These are phyloP conservation scores for Serendipita vermifera DNA, from an alignment of 768 basidiomycete genomes.

Conservation along the genomic window DNA sequence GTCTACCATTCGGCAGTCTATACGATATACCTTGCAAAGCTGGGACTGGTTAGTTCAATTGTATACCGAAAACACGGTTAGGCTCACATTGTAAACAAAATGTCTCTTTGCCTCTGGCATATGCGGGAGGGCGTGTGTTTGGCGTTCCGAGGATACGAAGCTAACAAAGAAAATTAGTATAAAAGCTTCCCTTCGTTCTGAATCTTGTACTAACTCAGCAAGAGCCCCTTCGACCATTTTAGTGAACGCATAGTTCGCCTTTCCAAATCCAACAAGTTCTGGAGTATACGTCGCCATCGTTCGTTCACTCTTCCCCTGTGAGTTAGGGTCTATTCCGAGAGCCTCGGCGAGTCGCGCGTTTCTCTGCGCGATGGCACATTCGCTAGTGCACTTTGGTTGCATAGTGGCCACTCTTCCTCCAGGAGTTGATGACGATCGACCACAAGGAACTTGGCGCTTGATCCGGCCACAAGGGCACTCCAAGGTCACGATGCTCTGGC, in stretches of 20 bases:
- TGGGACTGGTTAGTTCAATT: conserved; percentile 20
- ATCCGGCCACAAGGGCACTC: conserved; percentile 77
- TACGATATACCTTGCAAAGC: conserved; percentile 67
- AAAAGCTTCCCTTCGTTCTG: conserved; percentile 16
- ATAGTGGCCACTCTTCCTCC: conserved; percentile 30
- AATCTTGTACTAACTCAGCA: conserved; percentile 41
- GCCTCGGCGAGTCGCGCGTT: conserved; percentile 86
- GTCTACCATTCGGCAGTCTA: conserved; percentile 80
- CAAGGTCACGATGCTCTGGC: conserved; percentile 50
- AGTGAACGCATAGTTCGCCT: conserved; percentile 52
- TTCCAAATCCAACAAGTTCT: conserved; percentile 50
- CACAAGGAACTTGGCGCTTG: conserved; percentile 60
- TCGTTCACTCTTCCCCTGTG: conserved; percentile 26
- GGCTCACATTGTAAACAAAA: conserved; percentile 64
- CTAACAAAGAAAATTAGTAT: conserved; percentile 24
- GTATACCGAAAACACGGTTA: neutral
- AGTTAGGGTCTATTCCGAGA: conserved; percentile 53
- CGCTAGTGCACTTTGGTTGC: conserved; percentile 60
- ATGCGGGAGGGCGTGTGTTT: conserved; percentile 58
- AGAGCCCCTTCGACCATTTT: conserved; percentile 67
- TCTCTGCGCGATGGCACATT: conserved; percentile 74
- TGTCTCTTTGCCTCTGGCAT: conserved; percentile 71
- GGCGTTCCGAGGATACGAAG: conserved; percentile 56
- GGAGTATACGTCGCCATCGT: conserved; percentile 41
- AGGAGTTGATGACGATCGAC: conserved; percentile 34